Conservation (phyloP, 257 asterid species). For the Salvia miltiorrhiza region DNA sequence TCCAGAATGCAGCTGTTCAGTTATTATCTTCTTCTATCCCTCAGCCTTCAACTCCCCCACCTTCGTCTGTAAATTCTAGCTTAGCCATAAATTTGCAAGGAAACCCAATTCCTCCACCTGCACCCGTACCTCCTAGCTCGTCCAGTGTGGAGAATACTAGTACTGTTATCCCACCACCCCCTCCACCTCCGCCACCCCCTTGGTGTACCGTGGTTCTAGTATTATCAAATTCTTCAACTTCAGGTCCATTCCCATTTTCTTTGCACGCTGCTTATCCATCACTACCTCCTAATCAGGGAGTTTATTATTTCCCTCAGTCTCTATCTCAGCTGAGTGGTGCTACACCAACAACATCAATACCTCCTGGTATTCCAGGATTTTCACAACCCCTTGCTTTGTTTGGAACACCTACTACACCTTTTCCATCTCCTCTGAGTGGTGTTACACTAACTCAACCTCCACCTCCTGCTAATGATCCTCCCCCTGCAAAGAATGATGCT, state of each 20-base stretch:
- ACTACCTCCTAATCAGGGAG: slow-evolving; percentile 20
- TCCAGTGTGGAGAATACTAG: slow-evolving; percentile 28
- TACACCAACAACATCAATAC: background rate
- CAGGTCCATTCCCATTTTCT: slow-evolving; percentile 19
- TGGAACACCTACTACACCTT: slow-evolving; percentile 16
- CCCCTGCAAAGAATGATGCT: background rate
- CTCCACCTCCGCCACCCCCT: slow-evolving; percentile 63
- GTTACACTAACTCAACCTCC: background rate
- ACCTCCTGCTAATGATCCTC: background rate
- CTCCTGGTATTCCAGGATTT: too few relatives aligned
- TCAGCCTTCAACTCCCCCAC: slow-evolving; percentile 8
- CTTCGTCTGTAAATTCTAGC: slow-evolving; percentile 15
- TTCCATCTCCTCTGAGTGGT: slow-evolving; percentile 11
- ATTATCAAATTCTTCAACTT: slow-evolving; percentile 23
- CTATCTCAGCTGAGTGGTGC: slow-evolving; percentile 25
- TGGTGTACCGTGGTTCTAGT: slow-evolving; percentile 30
- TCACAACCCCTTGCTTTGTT: slow-evolving; percentile 12
- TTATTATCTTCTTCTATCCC: background rate
- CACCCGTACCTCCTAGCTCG: slow-evolving; percentile 26
- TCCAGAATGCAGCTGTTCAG: slow-evolving; percentile 1
- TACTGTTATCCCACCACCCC: slow-evolving; percentile 38
- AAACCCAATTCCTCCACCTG: slow-evolving; percentile 23
- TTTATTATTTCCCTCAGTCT: slow-evolving; percentile 7
- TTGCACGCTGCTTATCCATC: slow-evolving; percentile 14
- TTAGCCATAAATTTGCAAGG: slow-evolving; percentile 15